phyloP scores from a whole-genome alignment of 306 rosid genomes.

The Lupinus albus region DNA sequence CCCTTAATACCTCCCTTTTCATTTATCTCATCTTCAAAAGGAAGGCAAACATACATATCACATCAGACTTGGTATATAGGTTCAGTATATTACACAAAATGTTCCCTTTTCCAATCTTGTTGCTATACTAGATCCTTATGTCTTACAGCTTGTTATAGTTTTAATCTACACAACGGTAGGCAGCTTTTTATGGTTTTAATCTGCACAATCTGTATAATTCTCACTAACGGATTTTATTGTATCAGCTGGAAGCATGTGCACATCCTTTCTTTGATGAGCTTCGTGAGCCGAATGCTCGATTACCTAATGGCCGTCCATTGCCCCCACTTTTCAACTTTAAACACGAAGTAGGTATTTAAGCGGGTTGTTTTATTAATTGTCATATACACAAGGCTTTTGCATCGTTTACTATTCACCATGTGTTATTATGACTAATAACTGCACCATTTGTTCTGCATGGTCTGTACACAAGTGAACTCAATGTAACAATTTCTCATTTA shows the following conservation, averaged over 20 bases:
- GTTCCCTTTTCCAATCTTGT: background rate
- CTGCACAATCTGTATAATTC: constrained; percentile 14
- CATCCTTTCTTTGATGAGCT: constrained; percentile 91
- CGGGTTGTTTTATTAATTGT: constrained; percentile 1
- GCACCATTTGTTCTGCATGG: constrained; percentile 18
- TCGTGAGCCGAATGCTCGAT: constrained; percentile 75
- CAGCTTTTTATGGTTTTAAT: background rate
- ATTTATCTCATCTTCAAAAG: background rate
- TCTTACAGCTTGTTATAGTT: constrained; percentile 1
- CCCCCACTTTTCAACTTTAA: constrained; percentile 79
- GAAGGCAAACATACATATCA: too few relatives aligned
- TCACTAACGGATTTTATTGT: constrained; percentile 25
- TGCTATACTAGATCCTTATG: background rate
- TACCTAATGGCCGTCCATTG: constrained; percentile 74
- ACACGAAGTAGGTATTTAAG: constrained; percentile 66
- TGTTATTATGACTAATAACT: background rate
- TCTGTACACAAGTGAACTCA: constrained; percentile 9
- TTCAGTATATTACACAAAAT: background rate
- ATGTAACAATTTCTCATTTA: background rate
- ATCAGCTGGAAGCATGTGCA: constrained; percentile 85
- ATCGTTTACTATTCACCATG: constrained; percentile 1
- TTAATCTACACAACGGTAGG: background rate
- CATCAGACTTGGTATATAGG: background rate
- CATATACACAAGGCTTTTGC: background rate
- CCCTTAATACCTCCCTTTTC: constrained; percentile 4